These are phyloP conservation scores for Suillus weaverae DNA, from an alignment of 768 basidiomycete species.

Conservation along the genomic window DNA sequence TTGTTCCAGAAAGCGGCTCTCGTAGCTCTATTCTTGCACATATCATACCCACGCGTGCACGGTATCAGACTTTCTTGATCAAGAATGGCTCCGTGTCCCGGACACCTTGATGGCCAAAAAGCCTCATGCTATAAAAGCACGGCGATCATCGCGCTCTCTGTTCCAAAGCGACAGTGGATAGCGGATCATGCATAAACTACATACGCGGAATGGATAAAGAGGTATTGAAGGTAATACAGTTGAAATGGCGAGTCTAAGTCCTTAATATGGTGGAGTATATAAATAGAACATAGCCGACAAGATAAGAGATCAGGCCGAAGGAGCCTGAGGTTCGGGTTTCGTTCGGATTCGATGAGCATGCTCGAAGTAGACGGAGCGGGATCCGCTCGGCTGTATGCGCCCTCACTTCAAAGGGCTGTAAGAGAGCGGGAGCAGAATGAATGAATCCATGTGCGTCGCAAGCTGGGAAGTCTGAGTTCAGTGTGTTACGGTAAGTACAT, in stretches of 20 bases:
- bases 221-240: conserved; percentile 4
- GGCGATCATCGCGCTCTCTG: neutral
- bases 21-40: neutral
- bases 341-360: neutral
- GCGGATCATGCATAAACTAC: neutral
- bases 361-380: conserved; percentile 1
- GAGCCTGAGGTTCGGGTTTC: neutral
- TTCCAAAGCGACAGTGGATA: neutral
- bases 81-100: neutral
- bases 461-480: conserved; percentile 80
- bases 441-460: conserved; percentile 82
- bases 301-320: conserved; percentile 9
- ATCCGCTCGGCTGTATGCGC: neutral
- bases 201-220: neutral
- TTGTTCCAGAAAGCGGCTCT: neutral
- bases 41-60: neutral
- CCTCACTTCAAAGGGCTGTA: conserved; percentile 82
- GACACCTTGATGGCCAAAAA: neutral
- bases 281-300: neutral
- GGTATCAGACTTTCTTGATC: neutral
- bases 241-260: neutral
- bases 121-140: neutral
- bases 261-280: neutral
- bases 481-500: neutral
- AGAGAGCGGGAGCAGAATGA: conserved; percentile 75